A percentile compares a stretch with the other conserved stretches of the same genome.
Conservation (phyloP, 495 filamentous ascomycete genomes). For the Penicillium arizonense region DNA sequence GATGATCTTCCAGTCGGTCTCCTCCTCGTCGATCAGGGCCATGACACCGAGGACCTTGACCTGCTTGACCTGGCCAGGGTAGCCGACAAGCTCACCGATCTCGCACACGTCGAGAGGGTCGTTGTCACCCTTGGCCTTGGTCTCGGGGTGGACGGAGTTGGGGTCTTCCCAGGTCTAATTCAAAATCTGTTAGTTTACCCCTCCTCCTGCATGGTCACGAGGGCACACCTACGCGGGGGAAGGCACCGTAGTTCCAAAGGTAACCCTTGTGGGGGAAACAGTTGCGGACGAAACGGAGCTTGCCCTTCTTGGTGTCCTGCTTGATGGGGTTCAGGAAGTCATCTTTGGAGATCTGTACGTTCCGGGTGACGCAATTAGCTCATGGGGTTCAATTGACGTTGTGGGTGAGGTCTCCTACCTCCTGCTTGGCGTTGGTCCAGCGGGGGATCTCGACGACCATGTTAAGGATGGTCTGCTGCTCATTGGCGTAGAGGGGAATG, state of each 20-base stretch:
- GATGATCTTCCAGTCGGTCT: constrained; percentile 99
- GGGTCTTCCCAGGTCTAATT: constrained; percentile 97
- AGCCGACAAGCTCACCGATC: constrained; percentile 96
- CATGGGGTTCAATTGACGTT: neutral
- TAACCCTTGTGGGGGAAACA: constrained; percentile 99
- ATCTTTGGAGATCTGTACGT: constrained; percentile 84
- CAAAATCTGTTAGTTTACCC: constrained; percentile 6
- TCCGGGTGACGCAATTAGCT: constrained; percentile 13
- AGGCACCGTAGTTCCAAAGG: constrained; percentile 99
- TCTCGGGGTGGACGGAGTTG: constrained; percentile 91
- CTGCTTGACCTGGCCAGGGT: constrained; percentile 95
- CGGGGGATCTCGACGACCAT: constrained; percentile 99
- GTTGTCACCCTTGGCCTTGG: constrained; percentile 99
- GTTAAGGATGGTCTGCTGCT: constrained; percentile 90
- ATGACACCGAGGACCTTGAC: constrained; percentile 99
- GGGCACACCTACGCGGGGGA: constrained; percentile 76
- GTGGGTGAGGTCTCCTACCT: constrained; percentile 55
- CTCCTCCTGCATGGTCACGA: neutral
- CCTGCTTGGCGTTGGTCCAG: constrained; percentile 99
- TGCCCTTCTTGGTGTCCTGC: constrained; percentile 59
- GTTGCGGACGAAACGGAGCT: constrained; percentile 94
- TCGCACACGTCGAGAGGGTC: constrained; percentile 99
- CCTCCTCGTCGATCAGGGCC: constrained; percentile 98
- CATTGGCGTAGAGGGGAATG: constrained; percentile 94
- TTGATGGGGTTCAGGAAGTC: constrained; percentile 97